A percentile compares a stretch with the other conserved stretches of the same genome.
phyloP scores from a whole-genome alignment of 441 rosid genomes.

The Aleurites moluccanus region DNA sequence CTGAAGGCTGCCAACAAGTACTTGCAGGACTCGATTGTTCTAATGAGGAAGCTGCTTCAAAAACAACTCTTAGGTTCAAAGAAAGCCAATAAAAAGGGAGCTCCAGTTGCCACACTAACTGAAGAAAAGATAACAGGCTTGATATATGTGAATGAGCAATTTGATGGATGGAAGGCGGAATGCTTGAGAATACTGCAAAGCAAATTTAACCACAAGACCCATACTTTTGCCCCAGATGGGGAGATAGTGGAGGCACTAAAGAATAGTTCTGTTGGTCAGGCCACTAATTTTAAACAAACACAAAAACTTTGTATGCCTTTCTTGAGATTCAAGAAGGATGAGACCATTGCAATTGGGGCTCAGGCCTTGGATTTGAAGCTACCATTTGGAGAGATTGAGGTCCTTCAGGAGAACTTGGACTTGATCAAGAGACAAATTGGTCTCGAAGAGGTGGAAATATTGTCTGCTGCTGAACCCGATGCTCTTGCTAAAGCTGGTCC shows the following conservation, averaged over 20 bases:
- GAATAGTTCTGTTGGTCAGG: conserved; percentile 52
- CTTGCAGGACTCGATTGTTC: conserved; percentile 75
- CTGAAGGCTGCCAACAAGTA: conserved; percentile 87
- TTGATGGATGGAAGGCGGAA: conserved; percentile 91
- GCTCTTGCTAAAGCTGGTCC: conserved; percentile 54
- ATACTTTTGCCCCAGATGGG: conserved; percentile 53
- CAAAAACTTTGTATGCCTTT: conserved; percentile 89
- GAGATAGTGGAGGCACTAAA: conserved; percentile 61
- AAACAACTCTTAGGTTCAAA: conserved; percentile 66
- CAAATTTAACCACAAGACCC: conserved; percentile 47
- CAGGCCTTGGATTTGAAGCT: conserved; percentile 78
- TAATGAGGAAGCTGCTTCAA: conserved; percentile 78
- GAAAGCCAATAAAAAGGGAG: conserved; percentile 61
- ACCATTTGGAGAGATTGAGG: conserved; percentile 85
- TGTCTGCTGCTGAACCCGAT: conserved; percentile 47
- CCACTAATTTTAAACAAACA: conserved; percentile 56
- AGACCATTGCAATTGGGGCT: conserved; percentile 59
- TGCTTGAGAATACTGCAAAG: conserved; percentile 70
- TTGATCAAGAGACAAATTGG: conserved; percentile 76
- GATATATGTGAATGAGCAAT: conserved; percentile 76
- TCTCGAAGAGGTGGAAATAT: conserved; percentile 63
- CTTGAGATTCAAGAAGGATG: conserved; percentile 84
- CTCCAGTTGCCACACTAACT: conserved; percentile 41
- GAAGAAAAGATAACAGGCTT: conserved; percentile 60
- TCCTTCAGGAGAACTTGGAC: conserved; percentile 69